These are phyloP conservation scores for Ceratocystis cacaofunesta DNA, from an alignment of 2,329 filamentous ascomycete genomes.

Conservation along the genomic window DNA sequence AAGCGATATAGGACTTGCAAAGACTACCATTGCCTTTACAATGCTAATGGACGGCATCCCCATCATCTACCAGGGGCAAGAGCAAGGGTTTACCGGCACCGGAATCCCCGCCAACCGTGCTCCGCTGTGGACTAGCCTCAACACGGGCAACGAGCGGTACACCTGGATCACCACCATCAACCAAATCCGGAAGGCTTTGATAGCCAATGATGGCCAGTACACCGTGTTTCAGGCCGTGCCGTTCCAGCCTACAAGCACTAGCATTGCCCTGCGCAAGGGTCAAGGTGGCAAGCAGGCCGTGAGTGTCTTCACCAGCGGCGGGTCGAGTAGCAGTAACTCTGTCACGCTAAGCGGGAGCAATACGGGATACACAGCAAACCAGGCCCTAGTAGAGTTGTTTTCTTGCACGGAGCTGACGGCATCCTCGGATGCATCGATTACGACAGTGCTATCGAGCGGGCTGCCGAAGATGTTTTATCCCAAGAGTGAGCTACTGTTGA, in stretches of 20 bases:
- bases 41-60: constrained; percentile 34
- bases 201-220: constrained; percentile 14
- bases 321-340: constrained; percentile 13
- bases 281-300: constrained; percentile 15
- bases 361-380: constrained; percentile 15
- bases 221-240: constrained; percentile 17
- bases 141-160: constrained; percentile 15
- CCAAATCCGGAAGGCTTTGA: constrained; percentile 12
- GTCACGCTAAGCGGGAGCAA: constrained; percentile 14
- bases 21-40: constrained; percentile 25
- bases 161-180: constrained; percentile 16
- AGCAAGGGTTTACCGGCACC: constrained; percentile 37
- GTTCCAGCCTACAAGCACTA: constrained; percentile 15
- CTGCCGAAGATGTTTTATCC: constrained; percentile 17
- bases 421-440: constrained; percentile 15
- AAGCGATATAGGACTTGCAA: constrained; percentile 38
- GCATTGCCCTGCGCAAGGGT: constrained; percentile 17
- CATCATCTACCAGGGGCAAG: constrained; percentile 46
- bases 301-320: constrained; percentile 17
- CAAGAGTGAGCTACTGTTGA: constrained; percentile 9
- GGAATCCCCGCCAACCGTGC: constrained; percentile 30
- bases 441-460: constrained; percentile 14
- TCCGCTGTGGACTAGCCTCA: constrained; percentile 16
- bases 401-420: constrained; percentile 14
- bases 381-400: constrained; percentile 16